Evolutionary conservation across 768 basidiomycete genomes (phyloP), one percentile per base, ranked within the genome.

Genomic region (Leccinellum rugosiceps): DNA sequence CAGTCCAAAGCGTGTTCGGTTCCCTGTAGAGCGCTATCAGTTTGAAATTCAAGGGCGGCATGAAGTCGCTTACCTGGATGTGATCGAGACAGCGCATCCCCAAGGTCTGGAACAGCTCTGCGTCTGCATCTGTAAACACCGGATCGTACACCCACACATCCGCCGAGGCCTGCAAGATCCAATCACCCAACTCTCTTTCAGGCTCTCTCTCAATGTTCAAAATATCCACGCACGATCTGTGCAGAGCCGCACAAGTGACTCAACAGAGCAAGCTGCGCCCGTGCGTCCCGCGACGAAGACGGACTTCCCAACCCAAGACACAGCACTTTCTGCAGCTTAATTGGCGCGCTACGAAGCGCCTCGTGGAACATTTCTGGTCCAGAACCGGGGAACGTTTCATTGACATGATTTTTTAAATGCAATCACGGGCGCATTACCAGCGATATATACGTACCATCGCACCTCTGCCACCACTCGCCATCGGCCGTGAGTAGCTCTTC

Each of bases 231-330:
- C 72, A 91, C 89, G 57, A 90, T 80, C 47, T 77, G 64, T n/a
- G 86, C 73, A 59, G 66, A 64, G 52, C 80, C 69, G 67, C 83
- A 86, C 35, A 83, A 69, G 54, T 77, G 76, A 45, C 82, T 75
- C 63, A 92, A 78, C 64, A 88, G 82, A 19, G 79, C 86, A 28
- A 92, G 85, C 62, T 91, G 89, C 34, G 80, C 80, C 58, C 85
- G 81, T 35, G 89, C 79, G 55, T 81, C 82, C 50, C 75, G 75
- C 49, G 87, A 90, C 43, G 75, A 66, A 17, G 78, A 74, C n/a
- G 89, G 88, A 68, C 86, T 87, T 50, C 89, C 89, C 28, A 92
- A 75, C 11, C 89, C 89, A 14, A 92, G 80, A 69, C 89, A 91
- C 43, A 92, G 67, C 47, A 87, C 74, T 31, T 68, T 70, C 47